phyloP scores from a whole-genome alignment of 169 alveolate species.

The Cystoisospora suis region DNA sequence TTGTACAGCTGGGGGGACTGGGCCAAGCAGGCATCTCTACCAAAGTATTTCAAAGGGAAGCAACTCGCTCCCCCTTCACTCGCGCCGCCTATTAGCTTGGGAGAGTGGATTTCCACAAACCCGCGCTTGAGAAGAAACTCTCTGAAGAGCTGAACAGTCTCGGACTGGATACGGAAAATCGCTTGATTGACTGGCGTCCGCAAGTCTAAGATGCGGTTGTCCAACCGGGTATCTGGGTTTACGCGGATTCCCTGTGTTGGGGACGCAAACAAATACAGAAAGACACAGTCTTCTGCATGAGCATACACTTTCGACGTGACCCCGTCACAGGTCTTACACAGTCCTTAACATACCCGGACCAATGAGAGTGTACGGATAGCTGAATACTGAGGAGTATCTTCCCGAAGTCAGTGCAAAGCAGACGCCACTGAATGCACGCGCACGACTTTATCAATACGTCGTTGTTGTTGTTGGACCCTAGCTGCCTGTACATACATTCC shows the following conservation, averaged over 20 bases:
- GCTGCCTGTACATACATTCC: too few relatives aligned
- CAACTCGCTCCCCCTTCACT: slow-evolving; percentile 99
- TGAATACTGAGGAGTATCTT: too few relatives aligned
- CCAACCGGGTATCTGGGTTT: slow-evolving; percentile 94
- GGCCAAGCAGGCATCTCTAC: slow-evolving; percentile 91
- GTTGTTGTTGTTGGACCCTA: too few relatives aligned
- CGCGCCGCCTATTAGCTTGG: slow-evolving; percentile 98
- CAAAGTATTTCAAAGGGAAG: slow-evolving; percentile 94
- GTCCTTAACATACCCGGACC: too few relatives aligned
- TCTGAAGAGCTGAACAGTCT: slow-evolving; percentile 90
- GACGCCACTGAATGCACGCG: too few relatives aligned
- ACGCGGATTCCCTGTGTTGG: slow-evolving; percentile 91
- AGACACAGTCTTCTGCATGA: too few relatives aligned
- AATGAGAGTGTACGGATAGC: too few relatives aligned
- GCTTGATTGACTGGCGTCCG: slow-evolving; percentile 84
- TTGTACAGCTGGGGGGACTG: slow-evolving; percentile 99
- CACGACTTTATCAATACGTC: too few relatives aligned
- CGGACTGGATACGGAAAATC: slow-evolving; percentile 92
- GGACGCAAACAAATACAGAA: too few relatives aligned
- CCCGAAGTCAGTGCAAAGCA: too few relatives aligned
- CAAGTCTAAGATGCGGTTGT: slow-evolving; percentile 96
- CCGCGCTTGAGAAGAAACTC: slow-evolving; percentile 62
- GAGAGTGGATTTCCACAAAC: slow-evolving; percentile 98
- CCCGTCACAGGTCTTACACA: too few relatives aligned
- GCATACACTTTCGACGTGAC: too few relatives aligned